Evolutionary conservation across 345 rosid genomes (phyloP), one percentile per base, ranked within the genome.

Genomic region (Sonneratia alba): DNA sequence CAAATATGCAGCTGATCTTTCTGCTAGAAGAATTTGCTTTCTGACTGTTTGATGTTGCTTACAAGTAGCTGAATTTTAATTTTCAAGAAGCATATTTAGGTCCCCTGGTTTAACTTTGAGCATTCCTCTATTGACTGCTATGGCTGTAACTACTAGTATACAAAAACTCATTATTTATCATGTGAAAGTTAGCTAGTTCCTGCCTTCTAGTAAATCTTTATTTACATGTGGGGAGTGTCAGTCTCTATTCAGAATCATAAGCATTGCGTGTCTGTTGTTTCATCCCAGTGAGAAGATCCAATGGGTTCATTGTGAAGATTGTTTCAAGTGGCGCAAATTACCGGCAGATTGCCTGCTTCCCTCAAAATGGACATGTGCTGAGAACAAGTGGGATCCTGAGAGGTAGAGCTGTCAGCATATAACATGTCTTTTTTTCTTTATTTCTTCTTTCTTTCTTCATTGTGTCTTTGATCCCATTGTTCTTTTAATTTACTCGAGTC

Each of bases 291-390:
- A 79, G 74, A 86, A 80, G 81, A 64, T 84, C 65, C 96, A 85
- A 75, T 90, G 96, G 96, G 84, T 71, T 78, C 92, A 86, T 65
- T 90, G 96, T 66, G 96, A 87, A 78, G 88, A 86, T 70, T 89
- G 91, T 74, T 80, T 47, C 18, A 89, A 89, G 79, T 89, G 96
- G 96, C 90, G 92, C 70, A 87, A 79, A 77, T 70, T 89, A 78
- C 96, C 89, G 67, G 80, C 79, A 64, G 76, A 74, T 76, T 84
- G 85, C 76, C 84, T 78, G 77, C 91, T 89, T 85, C 89, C 92
- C 19, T 81, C 81, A 75, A 87, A 76, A 73, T 90, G 92, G 92
- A 86, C 85, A 27, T 90, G 96, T 80, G 75, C 84, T 32, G 67
- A 77, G 36, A 89, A 86, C 75, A 59, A 79, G 42, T 87, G 96